Percentiles rank a stretch among this genome's conserved stretches.
Conservation (phyloP, 1,284 basidiomycete genomes). For the Marasmius tenuissimus region DNA sequence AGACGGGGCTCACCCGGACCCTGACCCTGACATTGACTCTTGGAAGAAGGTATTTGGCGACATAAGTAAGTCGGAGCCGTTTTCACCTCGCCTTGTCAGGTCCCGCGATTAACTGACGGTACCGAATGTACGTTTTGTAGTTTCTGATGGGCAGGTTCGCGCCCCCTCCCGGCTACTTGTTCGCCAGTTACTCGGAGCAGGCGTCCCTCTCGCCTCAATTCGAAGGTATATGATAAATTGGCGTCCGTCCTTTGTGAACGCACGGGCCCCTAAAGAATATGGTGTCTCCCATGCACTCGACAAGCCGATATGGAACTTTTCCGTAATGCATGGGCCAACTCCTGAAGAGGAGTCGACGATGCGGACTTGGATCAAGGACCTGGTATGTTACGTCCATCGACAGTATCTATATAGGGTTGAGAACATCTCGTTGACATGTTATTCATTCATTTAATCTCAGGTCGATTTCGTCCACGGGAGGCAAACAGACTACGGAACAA, state of each 20-base stretch:
- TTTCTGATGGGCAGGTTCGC: slow-evolving; percentile 16
- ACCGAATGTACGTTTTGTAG: neutral
- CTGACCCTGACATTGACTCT: slow-evolving; percentile 11
- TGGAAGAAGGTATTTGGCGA: slow-evolving; percentile 17
- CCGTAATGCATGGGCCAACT: slow-evolving; percentile 14
- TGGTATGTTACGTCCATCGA: neutral
- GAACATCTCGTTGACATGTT: neutral
- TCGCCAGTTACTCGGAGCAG: slow-evolving; percentile 10
- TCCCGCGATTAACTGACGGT: neutral
- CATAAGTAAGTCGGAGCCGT: slow-evolving; percentile 8
- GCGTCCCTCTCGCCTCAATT: slow-evolving; percentile 11
- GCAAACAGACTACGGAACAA: slow-evolving; percentile 10
- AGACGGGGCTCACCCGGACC: slow-evolving; percentile 11
- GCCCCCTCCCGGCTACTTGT: slow-evolving; percentile 14
- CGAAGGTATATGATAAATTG: slow-evolving; percentile 15
- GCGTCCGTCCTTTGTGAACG: slow-evolving; percentile 11
- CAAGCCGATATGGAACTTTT: slow-evolving; percentile 17
- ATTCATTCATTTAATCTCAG: neutral
- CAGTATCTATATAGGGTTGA: neutral
- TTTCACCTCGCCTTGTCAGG: neutral
- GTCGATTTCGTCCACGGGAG: slow-evolving; percentile 10
- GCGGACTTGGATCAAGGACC: slow-evolving; percentile 13
- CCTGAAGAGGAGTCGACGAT: slow-evolving; percentile 13
- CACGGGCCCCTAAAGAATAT: slow-evolving; percentile 8
- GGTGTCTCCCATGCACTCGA: slow-evolving; percentile 14